Conservation (phyloP, 495 filamentous ascomycete species). For the Paragyromitra xinjiangensis region DNA sequence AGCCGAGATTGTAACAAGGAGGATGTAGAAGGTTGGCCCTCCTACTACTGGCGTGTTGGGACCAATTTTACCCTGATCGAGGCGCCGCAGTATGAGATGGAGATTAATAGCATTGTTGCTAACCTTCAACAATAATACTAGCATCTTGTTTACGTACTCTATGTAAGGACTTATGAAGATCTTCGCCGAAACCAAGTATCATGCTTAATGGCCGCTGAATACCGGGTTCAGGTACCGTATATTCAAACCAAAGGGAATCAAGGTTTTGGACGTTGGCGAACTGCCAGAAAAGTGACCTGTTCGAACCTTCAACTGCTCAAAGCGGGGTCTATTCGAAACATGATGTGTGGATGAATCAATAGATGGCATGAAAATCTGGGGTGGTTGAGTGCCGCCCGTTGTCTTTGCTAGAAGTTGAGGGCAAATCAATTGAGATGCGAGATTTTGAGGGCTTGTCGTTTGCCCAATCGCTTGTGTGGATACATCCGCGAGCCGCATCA, state of each 20-base stretch:
- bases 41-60: not conserved
- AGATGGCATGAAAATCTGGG: constrained; percentile 40
- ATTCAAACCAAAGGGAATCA: not conserved
- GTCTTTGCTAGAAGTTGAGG: not conserved
- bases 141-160: constrained; percentile 48
- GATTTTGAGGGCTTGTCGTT: not conserved
- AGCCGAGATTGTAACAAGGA: constrained; percentile 32
- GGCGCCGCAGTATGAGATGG: not conserved
- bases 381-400: constrained; percentile 29
- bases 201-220: not conserved
- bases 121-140: constrained; percentile 2
- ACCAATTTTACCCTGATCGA: not conserved
- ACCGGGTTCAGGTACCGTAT: constrained; percentile 3
- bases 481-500: constrained; percentile 34
- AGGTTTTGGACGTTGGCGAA: constrained; percentile 2
- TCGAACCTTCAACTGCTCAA: constrained; percentile 17
- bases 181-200: constrained; percentile 1
- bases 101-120: constrained; percentile 11
- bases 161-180: constrained; percentile 30
- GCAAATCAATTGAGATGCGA: constrained; percentile 33
- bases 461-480: constrained; percentile 21
- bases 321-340: constrained; percentile 2
- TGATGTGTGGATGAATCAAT: not conserved
- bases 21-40: constrained; percentile 1
- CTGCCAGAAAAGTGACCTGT: constrained; percentile 7